Conservation (phyloP, 129 eudicot genomes). For the Helichrysum umbraculigerum region DNA sequence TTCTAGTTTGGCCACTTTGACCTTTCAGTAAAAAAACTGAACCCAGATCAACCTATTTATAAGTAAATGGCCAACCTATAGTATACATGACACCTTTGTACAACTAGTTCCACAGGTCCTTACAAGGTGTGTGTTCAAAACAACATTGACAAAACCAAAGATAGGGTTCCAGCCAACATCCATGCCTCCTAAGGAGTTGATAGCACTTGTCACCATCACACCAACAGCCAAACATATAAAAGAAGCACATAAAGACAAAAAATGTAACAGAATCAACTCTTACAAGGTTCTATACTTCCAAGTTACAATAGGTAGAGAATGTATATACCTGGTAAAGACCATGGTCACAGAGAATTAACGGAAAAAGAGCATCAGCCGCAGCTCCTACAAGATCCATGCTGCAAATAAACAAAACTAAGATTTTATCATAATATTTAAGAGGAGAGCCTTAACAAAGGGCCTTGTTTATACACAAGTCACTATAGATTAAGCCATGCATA, state of each 20-base stretch:
- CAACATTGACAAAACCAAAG: background rate
- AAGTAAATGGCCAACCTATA: background rate
- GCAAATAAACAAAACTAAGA: slow-evolving; percentile 30
- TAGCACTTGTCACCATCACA: background rate
- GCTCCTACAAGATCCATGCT: slow-evolving; percentile 89
- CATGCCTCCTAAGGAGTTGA: background rate
- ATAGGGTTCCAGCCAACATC: background rate
- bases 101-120: background rate
- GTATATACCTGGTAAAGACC: slow-evolving; percentile 76
- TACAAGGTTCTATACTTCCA: background rate
- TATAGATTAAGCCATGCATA: slow-evolving; percentile 5
- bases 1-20: background rate
- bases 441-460: background rate
- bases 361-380: slow-evolving; percentile 98
- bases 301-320: background rate
- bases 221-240: background rate
- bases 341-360: slow-evolving; percentile 88
- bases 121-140: background rate
- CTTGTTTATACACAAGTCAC: background rate
- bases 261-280: background rate
- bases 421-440: background rate
- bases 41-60: background rate
- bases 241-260: background rate
- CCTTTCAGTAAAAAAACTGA: background rate
- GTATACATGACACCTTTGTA: background rate